Evolutionary conservation across 2,329 filamentous ascomycete genomes (phyloP), one percentile per base, ranked within the genome.

Genomic region (Cercospora zeae-maydis): DNA sequence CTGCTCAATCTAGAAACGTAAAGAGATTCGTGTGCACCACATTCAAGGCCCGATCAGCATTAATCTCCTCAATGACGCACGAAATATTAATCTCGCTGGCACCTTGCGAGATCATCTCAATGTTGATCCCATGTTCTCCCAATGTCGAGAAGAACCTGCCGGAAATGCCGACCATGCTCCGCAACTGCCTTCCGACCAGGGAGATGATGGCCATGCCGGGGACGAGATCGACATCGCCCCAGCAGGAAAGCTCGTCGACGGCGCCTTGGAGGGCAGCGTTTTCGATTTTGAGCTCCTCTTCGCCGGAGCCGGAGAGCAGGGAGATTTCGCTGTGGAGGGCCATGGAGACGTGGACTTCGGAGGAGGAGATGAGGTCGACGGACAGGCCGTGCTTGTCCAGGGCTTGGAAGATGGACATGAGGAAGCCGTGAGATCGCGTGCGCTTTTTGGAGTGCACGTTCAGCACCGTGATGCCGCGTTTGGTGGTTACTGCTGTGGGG

Each of bases 1-100:
- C 19, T 7, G 11, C 13, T 65, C 55, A 92, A 66, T 97, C 93
- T 73, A 97, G 82, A 78, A 97, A 98, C 1, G 93, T 97, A 75
- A 99, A 98, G 62, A 99, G 85, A 79, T 93, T 93, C 19, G 95
- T 98, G 76, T 99, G 95, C 68, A 99, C 83, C 72, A 98, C 92
- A 75, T 96, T 98, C 83, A 99, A 89, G 33, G 95, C 95, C 69
- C 95, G 87, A 70, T 93, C 92, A 21, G 95, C 93, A 74, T 98
- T 92, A 68, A 88, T 83, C 69, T 92, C 91, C 72, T 96, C 92
- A 75, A 99, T 96, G 51, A 99, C 95, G 74, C 95, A 99, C 10
- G 92, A 96, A 64, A 99, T 99, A 77, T 98, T 99, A 79, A 99
- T 99, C 81, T 99, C 95, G 75, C 93, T 97, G 27, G 95, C 95